phyloP scores from a whole-genome alignment of 2,329 filamentous ascomycete genomes.

The Botryotinia convoluta region DNA sequence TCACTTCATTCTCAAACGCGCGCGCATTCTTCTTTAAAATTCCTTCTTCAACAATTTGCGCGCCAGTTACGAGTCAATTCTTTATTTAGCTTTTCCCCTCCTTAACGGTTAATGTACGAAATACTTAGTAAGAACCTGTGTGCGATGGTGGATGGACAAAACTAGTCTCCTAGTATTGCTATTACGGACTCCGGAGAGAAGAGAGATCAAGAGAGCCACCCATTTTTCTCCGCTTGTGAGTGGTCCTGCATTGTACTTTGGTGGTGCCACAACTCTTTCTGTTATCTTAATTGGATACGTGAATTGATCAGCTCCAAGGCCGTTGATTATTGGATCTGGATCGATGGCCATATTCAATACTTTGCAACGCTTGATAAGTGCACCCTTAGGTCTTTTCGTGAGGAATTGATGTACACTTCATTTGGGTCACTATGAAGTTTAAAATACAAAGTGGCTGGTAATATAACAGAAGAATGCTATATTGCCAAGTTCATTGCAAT shows the following conservation, averaged over 20 bases:
- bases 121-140: slow-evolving; percentile 5
- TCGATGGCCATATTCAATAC: background rate
- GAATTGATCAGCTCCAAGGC: background rate
- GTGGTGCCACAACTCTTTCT: background rate
- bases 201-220: background rate
- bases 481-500: background rate
- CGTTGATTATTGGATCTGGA: background rate
- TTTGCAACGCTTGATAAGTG: background rate
- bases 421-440: background rate
- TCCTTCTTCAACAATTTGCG: background rate
- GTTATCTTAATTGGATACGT: background rate
- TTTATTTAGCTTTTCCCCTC: background rate
- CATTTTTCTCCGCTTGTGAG: background rate
- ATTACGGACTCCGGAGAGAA: background rate
- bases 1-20: background rate
- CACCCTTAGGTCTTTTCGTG: background rate
- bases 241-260: background rate
- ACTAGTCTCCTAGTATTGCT: background rate
- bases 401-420: background rate
- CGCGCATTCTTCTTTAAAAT: background rate
- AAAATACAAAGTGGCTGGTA: background rate
- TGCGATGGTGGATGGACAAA: background rate
- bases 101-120: background rate
- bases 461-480: background rate
- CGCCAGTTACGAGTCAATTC: background rate